Evolutionary conservation across 768 basidiomycete species (phyloP), one percentile per base, ranked within the genome.

Genomic region (Chalciporus sphaerocephalus): DNA sequence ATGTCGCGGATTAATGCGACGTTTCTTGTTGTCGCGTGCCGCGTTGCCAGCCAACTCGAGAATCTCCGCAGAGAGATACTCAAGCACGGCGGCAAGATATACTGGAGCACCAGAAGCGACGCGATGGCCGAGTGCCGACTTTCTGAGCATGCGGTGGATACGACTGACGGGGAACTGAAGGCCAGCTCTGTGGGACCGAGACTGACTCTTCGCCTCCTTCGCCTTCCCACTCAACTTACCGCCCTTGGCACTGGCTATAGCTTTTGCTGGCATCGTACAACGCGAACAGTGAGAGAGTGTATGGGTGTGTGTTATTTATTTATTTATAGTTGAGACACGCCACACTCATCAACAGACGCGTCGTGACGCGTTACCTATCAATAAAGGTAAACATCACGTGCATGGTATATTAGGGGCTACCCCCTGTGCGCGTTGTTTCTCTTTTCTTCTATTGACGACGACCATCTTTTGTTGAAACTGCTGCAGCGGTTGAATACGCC

Each of bases 1-100:
- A 69, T 96, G 93, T 68, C 93, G 86, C 37, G 92, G 93, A 21
- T 94, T 89, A 60, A 95, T 94, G 80, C 93, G 91, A 54, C 91
- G 87, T 74, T 93, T 90, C 78, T 90, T 91, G 76, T 91, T 91
- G 69, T 87, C 88, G 46, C 88, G 85, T 34, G 89, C 88, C 27
- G 89, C 88, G 46, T 89, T 88, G 28, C 92, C 92, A 50, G 92
- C 92, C 35, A 95, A 74, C 72, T 95, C 92, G 57, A 95, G 80
- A 65, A 95, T 93, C 66, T 95, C 92, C 37, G 92, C 92, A 32
- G 91, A 82, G 50, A 94, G 79, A 69, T 95, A 92, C 64, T 93
- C 92, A 47, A 94, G 83, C 47, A 93, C 92, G 37, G 90, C 90
- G 42, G 90, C 92, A 53, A 93, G 84, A 70, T 94, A 94, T 38